phyloP scores from a whole-genome alignment of 2,329 filamentous ascomycete species.

The Colletotrichum spinosum region DNA sequence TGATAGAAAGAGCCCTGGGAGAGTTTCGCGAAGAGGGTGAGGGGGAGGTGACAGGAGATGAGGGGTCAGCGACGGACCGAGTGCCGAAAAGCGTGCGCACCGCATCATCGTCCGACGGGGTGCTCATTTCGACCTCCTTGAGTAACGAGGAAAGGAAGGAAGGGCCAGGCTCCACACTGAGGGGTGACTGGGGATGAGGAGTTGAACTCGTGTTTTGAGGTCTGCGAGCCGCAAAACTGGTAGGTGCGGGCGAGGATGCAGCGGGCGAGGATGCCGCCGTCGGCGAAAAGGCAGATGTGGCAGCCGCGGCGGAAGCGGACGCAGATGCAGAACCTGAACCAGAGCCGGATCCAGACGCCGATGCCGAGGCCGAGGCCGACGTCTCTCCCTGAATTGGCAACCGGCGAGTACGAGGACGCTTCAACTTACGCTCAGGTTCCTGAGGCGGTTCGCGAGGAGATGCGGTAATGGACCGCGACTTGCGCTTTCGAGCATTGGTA shows the following conservation, averaged over 20 bases:
- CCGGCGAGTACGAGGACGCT: conserved; percentile 85
- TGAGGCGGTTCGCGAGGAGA: conserved; percentile 75
- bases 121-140: conserved; percentile 83
- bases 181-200: conserved; percentile 25
- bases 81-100: conserved; percentile 52
- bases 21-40: conserved; percentile 73
- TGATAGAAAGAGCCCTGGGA: conserved; percentile 74
- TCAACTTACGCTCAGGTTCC: conserved; percentile 84
- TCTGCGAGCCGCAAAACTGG: conserved; percentile 36
- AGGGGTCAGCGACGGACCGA: conserved; percentile 48
- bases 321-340: conserved; percentile 12
- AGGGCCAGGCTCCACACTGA: conserved; percentile 62
- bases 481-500: conserved; percentile 76
- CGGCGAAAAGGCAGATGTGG: conserved; percentile 35
- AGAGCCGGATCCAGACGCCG: background rate
- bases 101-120: conserved; percentile 68
- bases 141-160: conserved; percentile 89
- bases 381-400: conserved; percentile 63
- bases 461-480: conserved; percentile 74
- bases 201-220: conserved; percentile 30
- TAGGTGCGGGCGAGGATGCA: conserved; percentile 41
- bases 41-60: conserved; percentile 77
- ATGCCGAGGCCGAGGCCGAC: conserved; percentile 53
- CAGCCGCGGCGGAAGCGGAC: conserved; percentile 40
- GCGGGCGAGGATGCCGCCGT: conserved; percentile 40